These are phyloP conservation scores for Lycium barbarum DNA, from an alignment of 257 asterid species.

Conservation along the genomic window DNA sequence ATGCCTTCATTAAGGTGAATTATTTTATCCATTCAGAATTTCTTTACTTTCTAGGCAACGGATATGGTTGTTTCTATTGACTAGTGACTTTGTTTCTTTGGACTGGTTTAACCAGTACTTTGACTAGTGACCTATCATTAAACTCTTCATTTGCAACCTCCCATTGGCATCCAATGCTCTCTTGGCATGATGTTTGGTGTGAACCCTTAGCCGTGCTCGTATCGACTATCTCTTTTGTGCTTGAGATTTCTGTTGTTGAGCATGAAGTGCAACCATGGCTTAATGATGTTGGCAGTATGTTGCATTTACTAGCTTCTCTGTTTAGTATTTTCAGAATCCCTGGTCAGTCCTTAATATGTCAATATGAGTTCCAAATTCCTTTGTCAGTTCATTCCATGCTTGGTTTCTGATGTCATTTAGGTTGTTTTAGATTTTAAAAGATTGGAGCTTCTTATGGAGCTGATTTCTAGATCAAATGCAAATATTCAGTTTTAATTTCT, in stretches of 20 bases:
- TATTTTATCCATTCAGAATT: neutral
- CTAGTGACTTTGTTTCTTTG: neutral
- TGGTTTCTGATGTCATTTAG: neutral
- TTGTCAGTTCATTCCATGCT: slow-evolving; percentile 12
- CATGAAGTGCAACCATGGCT: slow-evolving; percentile 21
- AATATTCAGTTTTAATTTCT: neutral
- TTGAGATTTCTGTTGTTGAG: neutral
- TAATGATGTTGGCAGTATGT: neutral
- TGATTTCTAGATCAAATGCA: neutral
- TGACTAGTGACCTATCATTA: neutral
- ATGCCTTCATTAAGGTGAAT: slow-evolving; percentile 71
- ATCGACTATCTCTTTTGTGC: neutral
- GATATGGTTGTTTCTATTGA: neutral
- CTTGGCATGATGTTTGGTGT: neutral
- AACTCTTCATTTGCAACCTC: neutral
- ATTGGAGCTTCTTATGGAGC: slow-evolving; percentile 1
- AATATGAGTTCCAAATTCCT: neutral
- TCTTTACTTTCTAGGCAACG: neutral
- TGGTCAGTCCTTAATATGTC: neutral
- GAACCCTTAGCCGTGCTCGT: neutral
- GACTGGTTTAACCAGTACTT: slow-evolving; percentile 1
- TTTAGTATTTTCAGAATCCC: slow-evolving; percentile 18
- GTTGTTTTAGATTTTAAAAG: slow-evolving; percentile 13
- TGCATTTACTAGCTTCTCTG: neutral
- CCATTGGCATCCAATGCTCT: slow-evolving; percentile 19